A percentile compares a stretch with the other conserved stretches of the same genome.
Conservation (phyloP, 805 yeast species). For the Ogataea salicorniae region DNA sequence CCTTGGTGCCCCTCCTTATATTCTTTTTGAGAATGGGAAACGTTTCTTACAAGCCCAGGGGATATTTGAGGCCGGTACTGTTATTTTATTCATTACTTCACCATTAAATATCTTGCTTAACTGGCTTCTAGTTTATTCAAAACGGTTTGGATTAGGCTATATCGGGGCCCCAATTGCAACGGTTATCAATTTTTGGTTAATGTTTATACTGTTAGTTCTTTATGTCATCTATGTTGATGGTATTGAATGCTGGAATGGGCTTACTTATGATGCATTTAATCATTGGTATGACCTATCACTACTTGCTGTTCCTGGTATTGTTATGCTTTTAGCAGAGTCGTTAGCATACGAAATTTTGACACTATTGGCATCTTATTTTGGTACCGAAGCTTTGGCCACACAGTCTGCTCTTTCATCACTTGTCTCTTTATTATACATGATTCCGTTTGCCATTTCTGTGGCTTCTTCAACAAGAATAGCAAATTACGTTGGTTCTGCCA, state of each 20-base stretch:
- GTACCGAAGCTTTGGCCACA: constrained; percentile 50
- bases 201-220: constrained; percentile 50
- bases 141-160: constrained; percentile 56
- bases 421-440: constrained; percentile 46
- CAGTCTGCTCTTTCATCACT: constrained; percentile 51
- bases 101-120: constrained; percentile 66
- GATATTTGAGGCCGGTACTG: constrained; percentile 72
- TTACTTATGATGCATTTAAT: constrained; percentile 29
- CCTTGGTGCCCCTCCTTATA: constrained; percentile 71
- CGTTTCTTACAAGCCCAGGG: constrained; percentile 75
- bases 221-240: constrained; percentile 63
- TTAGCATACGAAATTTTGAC: constrained; percentile 56
- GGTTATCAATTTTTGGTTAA: constrained; percentile 63
- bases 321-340: constrained; percentile 53
- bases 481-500: constrained; percentile 43
- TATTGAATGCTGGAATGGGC: constrained; percentile 66
- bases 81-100: constrained; percentile 61
- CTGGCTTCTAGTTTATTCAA: constrained; percentile 61
- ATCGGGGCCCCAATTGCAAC: constrained; percentile 75
- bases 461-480: constrained; percentile 54
- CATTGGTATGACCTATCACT: constrained; percentile 37
- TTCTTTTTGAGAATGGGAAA: constrained; percentile 65
- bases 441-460: constrained; percentile 55
- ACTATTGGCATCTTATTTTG: constrained; percentile 46
- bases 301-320: constrained; percentile 48